Conservation (phyloP, 805 yeast species). For the Saccharomycopsis sp. region DNA sequence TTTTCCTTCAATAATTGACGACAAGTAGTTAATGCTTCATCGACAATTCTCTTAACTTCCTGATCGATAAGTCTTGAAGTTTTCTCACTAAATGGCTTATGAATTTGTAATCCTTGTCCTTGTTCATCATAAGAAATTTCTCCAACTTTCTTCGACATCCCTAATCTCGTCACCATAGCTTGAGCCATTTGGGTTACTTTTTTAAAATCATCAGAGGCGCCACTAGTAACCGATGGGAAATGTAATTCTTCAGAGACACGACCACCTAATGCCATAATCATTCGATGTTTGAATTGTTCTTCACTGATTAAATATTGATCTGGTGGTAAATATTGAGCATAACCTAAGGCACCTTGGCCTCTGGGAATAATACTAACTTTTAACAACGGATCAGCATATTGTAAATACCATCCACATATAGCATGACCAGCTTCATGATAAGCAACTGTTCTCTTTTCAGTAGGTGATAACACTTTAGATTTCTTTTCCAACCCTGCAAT, state of each 20-base stretch:
- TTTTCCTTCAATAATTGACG: slow-evolving; percentile 59
- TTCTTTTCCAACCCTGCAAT: slow-evolving; percentile 94
- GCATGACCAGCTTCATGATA: slow-evolving; percentile 99
- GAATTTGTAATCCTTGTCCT: slow-evolving; percentile 55
- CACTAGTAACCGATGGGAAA: slow-evolving; percentile 87
- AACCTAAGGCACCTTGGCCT: slow-evolving; percentile 95
- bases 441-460: slow-evolving; percentile 86
- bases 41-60: slow-evolving; percentile 75
- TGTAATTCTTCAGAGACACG: slow-evolving; percentile 93
- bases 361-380: slow-evolving; percentile 96
- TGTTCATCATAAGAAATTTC: slow-evolving; percentile 60
- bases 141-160: slow-evolving; percentile 89
- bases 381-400: slow-evolving; percentile 85
- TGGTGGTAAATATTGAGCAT: slow-evolving; percentile 94
- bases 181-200: slow-evolving; percentile 93
- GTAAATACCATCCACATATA: slow-evolving; percentile 92
- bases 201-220: slow-evolving; percentile 94
- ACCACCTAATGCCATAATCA: slow-evolving; percentile 97
- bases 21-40: slow-evolving; percentile 70
- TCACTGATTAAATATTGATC: slow-evolving; percentile 76
- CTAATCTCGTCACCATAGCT: slow-evolving; percentile 85
- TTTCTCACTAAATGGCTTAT: slow-evolving; percentile 85
- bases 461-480: slow-evolving; percentile 72
- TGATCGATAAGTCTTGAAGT: slow-evolving; percentile 76
- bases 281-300: slow-evolving; percentile 76